These are phyloP conservation scores for Typha latifolia DNA, from an alignment of 176 grass and related monocot genomes.

Conservation along the genomic window DNA sequence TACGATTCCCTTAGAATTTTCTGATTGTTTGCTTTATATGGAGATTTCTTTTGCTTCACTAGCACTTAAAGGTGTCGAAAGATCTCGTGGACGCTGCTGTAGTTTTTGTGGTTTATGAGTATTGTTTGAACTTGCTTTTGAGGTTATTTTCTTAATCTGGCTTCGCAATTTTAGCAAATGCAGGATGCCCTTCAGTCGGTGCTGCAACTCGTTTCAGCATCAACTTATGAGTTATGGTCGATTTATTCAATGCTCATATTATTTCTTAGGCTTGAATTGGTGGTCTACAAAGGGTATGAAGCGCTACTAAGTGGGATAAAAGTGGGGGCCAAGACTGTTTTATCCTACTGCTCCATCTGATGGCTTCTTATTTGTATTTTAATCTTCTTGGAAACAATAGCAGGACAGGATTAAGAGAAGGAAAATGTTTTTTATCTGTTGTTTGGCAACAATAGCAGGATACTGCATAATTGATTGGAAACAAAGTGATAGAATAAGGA, in stretches of 20 bases:
- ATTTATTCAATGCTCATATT: neutral
- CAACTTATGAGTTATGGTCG: neutral
- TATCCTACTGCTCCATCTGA: too few species aligned
- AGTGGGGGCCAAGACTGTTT: too few species aligned
- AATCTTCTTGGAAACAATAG: too few species aligned
- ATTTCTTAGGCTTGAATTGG: neutral
- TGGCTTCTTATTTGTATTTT: too few species aligned
- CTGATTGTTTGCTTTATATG: neutral
- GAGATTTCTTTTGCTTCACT: neutral
- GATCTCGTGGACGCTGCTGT: neutral
- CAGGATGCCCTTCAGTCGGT: neutral
- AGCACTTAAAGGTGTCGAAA: neutral
- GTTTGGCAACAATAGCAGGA: too few species aligned
- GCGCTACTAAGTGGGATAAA: too few species aligned
- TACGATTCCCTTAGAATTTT: neutral
- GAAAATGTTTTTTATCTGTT: too few species aligned
- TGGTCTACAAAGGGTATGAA: neutral
- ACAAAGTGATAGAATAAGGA: too few species aligned
- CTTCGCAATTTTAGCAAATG: neutral
- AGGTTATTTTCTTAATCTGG: neutral
- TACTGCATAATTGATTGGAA: too few species aligned
- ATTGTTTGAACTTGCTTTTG: neutral
- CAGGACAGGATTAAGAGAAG: too few species aligned
- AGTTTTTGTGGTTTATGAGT: neutral
- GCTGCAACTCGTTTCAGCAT: neutral